Conservation (phyloP, 1,284 basidiomycete species). For the Taiwanofungus camphoratus region DNA sequence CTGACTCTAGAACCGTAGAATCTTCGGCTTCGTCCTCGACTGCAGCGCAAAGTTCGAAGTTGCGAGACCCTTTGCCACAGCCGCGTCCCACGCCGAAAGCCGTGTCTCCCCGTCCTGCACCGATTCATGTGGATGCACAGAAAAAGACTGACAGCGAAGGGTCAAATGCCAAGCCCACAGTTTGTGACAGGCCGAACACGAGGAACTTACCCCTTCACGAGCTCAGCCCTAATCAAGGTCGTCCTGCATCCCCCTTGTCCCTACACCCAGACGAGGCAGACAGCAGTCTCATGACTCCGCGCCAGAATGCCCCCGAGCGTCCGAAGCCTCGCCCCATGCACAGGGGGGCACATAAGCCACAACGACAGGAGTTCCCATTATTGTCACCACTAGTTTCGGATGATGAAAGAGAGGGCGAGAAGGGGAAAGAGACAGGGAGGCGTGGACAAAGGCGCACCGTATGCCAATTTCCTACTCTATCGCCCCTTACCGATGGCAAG, state of each 20-base stretch:
- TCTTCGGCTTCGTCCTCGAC: background rate
- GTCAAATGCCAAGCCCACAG: no score
- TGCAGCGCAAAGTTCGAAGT: background rate
- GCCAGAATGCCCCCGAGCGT: constrained; percentile 6
- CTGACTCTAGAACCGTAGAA: constrained; percentile 1
- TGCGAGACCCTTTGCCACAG: background rate
- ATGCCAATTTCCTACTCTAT: background rate
- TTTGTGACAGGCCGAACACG: background rate
- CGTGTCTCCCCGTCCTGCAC: background rate
- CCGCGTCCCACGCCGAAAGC: background rate
- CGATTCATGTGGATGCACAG: background rate
- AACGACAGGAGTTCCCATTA: constrained; percentile 11
- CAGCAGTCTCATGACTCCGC: constrained; percentile 13
- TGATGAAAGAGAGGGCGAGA: constrained; percentile 7
- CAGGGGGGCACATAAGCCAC: constrained; percentile 7
- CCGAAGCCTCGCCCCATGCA: constrained; percentile 14
- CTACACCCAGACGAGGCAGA: constrained; percentile 5
- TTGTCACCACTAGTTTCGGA: constrained; percentile 3
- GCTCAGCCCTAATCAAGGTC: background rate
- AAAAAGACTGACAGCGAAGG: no score
- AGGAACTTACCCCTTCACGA: constrained; percentile 1
- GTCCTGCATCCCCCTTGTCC: background rate
- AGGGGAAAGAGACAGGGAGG: background rate
- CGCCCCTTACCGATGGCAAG: background rate
- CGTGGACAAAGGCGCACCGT: background rate